Percentiles rank a stretch among this genome's conserved stretches.
phyloP scores from a whole-genome alignment of 2,329 filamentous ascomycete genomes.

The Tolypocladium album region DNA sequence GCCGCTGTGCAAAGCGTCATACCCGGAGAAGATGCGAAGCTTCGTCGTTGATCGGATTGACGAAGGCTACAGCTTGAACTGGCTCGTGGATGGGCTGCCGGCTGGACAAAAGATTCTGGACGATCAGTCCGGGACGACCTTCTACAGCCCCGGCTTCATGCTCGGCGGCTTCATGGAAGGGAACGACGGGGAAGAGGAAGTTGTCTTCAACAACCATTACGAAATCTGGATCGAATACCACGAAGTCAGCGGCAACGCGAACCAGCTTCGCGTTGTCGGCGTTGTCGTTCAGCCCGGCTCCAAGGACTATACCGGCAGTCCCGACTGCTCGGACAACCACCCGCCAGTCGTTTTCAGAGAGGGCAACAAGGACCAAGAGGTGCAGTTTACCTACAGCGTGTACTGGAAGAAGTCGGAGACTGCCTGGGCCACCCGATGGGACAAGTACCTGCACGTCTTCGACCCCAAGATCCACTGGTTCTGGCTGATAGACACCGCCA shows the following conservation, averaged over 20 bases:
- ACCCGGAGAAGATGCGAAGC: conserved; percentile 52
- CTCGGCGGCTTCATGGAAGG: conserved; percentile 47
- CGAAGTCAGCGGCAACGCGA: conserved; percentile 52
- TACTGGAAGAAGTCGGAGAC: conserved; percentile 78
- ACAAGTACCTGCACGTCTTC: conserved; percentile 95
- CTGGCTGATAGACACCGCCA: conserved; percentile 88
- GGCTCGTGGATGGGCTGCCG: conserved; percentile 89
- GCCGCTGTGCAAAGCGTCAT: conserved; percentile 57
- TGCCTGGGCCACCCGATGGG: conserved; percentile 94
- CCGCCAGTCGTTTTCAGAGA: conserved; percentile 52
- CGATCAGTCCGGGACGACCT: conserved; percentile 62
- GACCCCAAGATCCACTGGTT: conserved; percentile 99
- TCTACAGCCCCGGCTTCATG: conserved; percentile 81
- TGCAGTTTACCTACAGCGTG: conserved; percentile 87
- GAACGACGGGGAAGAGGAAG: conserved; percentile 40
- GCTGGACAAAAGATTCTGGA: conserved; percentile 78
- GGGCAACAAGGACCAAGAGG: conserved; percentile 41
- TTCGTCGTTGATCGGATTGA: conserved; percentile 78
- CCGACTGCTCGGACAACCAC: conserved; percentile 52
- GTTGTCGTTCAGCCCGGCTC: conserved; percentile 81
- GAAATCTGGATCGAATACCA: conserved; percentile 93
- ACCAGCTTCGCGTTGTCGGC: conserved; percentile 80
- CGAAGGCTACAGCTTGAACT: conserved; percentile 86
- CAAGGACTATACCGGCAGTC: conserved; percentile 42
- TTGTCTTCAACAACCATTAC: conserved; percentile 84